Conservation (phyloP, 164 flowering plant species). For the Stephania cephalantha region DNA sequence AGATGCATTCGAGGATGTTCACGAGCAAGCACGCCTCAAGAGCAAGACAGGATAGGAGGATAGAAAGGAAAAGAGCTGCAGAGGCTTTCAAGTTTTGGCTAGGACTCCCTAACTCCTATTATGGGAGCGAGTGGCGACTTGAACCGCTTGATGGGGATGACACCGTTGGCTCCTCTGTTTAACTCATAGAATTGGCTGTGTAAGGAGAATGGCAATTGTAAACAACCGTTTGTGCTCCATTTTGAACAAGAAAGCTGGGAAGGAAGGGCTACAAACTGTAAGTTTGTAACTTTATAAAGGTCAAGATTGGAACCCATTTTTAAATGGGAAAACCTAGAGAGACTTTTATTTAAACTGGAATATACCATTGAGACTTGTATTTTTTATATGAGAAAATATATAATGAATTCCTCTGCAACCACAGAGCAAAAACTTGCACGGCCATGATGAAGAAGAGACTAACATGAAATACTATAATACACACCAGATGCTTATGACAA, state of each 20-base stretch:
- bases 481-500: background rate
- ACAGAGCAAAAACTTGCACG: background rate
- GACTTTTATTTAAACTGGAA: background rate
- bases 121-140: slow-evolving; percentile 86
- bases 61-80: slow-evolving; percentile 81
- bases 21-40: slow-evolving; percentile 97
- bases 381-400: background rate
- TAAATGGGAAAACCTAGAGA: background rate
- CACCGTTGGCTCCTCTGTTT: slow-evolving; percentile 17
- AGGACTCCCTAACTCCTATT: slow-evolving; percentile 88
- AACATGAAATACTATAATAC: background rate
- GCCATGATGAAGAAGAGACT: background rate
- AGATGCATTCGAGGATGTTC: slow-evolving; percentile 98
- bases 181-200: background rate
- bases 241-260: background rate
- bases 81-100: slow-evolving; percentile 99
- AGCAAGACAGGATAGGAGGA: slow-evolving; percentile 81
- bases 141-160: slow-evolving; percentile 35
- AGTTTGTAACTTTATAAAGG: background rate
- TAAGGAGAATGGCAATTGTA: background rate
- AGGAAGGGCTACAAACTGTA: background rate
- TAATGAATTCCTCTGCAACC: background rate
- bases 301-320: background rate
- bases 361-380: background rate
- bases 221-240: background rate